Evolutionary conservation across 139 green algal species (phyloP), one percentile per base, ranked within the genome.

Genomic region (Yamagishiella unicocca): DNA sequence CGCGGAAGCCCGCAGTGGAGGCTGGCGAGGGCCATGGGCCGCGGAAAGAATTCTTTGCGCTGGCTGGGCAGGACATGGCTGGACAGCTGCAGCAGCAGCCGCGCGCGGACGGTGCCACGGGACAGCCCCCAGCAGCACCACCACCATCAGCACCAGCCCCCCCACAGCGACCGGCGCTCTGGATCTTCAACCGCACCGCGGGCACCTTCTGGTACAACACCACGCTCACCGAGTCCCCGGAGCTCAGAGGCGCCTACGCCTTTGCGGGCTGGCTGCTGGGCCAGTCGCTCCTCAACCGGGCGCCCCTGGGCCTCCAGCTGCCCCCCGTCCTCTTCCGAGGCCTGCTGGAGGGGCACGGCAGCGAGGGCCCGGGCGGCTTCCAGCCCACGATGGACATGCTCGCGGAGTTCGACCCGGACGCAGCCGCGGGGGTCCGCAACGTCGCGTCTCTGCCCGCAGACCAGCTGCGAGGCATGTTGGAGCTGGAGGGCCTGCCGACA

Each of bases 41-140:
- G 14, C 86, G 92, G 10, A 96, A 94, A 87, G 93, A 96, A 67
- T 95, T 95, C 84, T 95, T 96, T 31, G 19, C 40, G 8, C 67
- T 91, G 25, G 87, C 75, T 1, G 84, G 78, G 43, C 68, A 81
- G 54, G 54, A 86, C 84, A 90, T 92, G 79, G 31, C 72, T 4
- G 54, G 54, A 19, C 46, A 86, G 27, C 45, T 31, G 75, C 62
- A 77, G 33, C 29, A 24, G 64, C 79, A 77, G 64, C 77, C 27
- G 37, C 5, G 19, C 12, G 54, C 38, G 3, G 77, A 58, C 10
- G 61, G 5, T 2, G 27, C 33, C 0, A 7, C 4, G 27, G 46
- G 27, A 2, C 42, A 37, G 10, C 12, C 73, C 71, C 22, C 75
- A 82, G 74, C 74, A 66, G 74, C 50, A 54, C 38, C 43, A 80